Evolutionary conservation across 2,329 filamentous ascomycete genomes (phyloP).

Genomic region (Pezicula radicicola): DNA sequence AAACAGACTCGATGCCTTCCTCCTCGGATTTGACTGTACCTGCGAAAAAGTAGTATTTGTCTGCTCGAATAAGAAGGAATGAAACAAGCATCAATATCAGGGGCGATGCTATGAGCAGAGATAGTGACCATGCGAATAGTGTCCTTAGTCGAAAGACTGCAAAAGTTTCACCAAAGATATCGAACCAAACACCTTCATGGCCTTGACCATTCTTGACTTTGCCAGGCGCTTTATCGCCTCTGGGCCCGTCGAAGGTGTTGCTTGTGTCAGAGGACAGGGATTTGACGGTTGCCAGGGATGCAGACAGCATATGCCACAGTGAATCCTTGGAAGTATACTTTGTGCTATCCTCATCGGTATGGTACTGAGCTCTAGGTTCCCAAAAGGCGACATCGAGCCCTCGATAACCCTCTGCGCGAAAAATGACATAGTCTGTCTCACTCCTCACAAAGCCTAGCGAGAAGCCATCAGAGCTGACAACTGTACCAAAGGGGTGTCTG

Average conservation of each 20-base stretch:
- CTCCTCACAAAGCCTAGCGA: constrained; percentile 74
- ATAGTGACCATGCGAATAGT: constrained; percentile 84
- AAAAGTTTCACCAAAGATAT: constrained; percentile 78
- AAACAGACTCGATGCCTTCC: constrained; percentile 58
- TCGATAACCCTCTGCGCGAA: constrained; percentile 75
- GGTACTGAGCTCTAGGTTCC: constrained; percentile 80
- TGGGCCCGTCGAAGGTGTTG: constrained; percentile 59
- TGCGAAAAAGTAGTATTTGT: constrained; percentile 88
- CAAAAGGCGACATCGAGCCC: constrained; percentile 93
- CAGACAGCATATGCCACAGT: constrained; percentile 95
- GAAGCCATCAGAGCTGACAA: constrained; percentile 82
- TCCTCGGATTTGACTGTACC: constrained; percentile 54
- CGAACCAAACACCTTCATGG: constrained; percentile 84
- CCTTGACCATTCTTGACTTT: constrained; percentile 66
- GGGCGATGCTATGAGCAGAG: constrained; percentile 76
- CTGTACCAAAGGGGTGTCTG: constrained; percentile 77
- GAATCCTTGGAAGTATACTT: constrained; percentile 69
- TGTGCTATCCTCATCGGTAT: constrained; percentile 85
- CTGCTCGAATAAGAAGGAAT: constrained; percentile 63
- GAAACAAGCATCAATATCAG: constrained; percentile 68
- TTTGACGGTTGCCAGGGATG: constrained; percentile 71
- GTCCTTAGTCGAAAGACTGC: constrained; percentile 77
- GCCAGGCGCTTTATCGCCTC: constrained; percentile 51
- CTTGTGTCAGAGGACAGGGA: constrained; percentile 67
- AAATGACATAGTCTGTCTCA: constrained; percentile 86